Evolutionary conservation across 2,329 filamentous ascomycete genomes (phyloP).

Genomic region (Talaromyces islandicus): DNA sequence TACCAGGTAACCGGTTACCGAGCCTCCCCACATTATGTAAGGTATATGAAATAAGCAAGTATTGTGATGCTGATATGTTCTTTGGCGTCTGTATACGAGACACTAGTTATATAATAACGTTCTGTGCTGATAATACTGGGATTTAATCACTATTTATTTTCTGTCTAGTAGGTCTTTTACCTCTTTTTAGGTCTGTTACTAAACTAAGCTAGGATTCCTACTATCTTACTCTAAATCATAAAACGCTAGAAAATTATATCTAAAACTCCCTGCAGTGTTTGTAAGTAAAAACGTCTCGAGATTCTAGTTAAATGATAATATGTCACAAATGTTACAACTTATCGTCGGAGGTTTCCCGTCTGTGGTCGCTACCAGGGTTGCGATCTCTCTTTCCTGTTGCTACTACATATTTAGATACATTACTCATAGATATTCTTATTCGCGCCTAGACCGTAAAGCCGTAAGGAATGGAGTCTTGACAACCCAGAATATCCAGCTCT

Average conservation of each 20-base stretch:
- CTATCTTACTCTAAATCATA: conserved; percentile 4
- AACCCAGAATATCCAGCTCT: no score
- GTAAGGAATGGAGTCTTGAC: no score
- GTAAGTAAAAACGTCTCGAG: background rate
- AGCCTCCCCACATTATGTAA: no score
- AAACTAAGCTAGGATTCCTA: conserved; percentile 2
- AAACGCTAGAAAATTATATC: conserved; percentile 2
- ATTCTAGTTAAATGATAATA: background rate
- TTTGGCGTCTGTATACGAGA: conserved; percentile 5
- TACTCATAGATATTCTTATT: background rate
- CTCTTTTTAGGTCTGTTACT: background rate
- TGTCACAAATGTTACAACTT: background rate
- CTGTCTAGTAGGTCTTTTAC: background rate
- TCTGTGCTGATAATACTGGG: conserved; percentile 6
- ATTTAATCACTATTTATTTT: conserved; percentile 5
- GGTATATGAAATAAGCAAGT: conserved; percentile 3
- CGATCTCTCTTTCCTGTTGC: background rate
- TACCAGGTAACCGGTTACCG: no score
- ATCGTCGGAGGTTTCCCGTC: background rate
- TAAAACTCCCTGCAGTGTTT: background rate
- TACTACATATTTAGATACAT: background rate
- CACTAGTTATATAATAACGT: conserved; percentile 4
- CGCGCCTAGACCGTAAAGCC: background rate
- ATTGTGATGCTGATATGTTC: conserved; percentile 2
- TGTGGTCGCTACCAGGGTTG: background rate